Percentiles rank a stretch among this genome's conserved stretches.
Conservation (phyloP, 2,329 filamentous ascomycete species). For the Cercospora nicotianae region DNA sequence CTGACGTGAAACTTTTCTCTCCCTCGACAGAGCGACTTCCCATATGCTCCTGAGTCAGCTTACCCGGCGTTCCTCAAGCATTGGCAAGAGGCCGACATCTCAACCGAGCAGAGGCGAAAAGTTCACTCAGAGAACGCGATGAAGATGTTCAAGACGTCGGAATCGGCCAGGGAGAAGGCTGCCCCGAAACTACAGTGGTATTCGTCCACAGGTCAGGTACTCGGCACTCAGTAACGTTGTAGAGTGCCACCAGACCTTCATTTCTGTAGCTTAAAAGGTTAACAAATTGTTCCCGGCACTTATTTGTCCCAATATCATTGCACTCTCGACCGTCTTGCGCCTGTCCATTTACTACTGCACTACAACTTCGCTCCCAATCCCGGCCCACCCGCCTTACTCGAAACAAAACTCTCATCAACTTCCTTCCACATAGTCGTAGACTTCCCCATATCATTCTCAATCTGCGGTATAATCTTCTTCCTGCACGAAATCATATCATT, state of each 20-base stretch:
- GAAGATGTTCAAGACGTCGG: not conserved
- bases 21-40: not conserved
- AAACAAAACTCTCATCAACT: slow-evolving; percentile 35
- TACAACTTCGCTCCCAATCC: slow-evolving; percentile 5
- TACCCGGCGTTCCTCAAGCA: not conserved
- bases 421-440: slow-evolving; percentile 34
- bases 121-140: not conserved
- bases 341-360: too few relatives aligned
- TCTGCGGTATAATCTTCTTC: slow-evolving; percentile 23
- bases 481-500: slow-evolving; percentile 9
- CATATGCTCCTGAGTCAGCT: not conserved
- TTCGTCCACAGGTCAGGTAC: too few relatives aligned
- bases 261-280: too few relatives aligned
- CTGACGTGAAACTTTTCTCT: not conserved
- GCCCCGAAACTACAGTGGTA: too few relatives aligned
- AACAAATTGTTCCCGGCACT: too few relatives aligned
- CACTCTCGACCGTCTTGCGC: too few relatives aligned
- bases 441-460: slow-evolving; percentile 21
- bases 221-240: too few relatives aligned
- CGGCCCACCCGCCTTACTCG: slow-evolving; percentile 13
- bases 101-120: not conserved
- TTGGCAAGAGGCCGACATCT: not conserved
- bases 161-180: too few relatives aligned
- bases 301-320: too few relatives aligned
- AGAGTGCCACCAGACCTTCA: too few relatives aligned